These are phyloP conservation scores for Neocatenulostroma microsporum DNA, from an alignment of 2,329 filamentous ascomycete genomes.

Conservation along the genomic window DNA sequence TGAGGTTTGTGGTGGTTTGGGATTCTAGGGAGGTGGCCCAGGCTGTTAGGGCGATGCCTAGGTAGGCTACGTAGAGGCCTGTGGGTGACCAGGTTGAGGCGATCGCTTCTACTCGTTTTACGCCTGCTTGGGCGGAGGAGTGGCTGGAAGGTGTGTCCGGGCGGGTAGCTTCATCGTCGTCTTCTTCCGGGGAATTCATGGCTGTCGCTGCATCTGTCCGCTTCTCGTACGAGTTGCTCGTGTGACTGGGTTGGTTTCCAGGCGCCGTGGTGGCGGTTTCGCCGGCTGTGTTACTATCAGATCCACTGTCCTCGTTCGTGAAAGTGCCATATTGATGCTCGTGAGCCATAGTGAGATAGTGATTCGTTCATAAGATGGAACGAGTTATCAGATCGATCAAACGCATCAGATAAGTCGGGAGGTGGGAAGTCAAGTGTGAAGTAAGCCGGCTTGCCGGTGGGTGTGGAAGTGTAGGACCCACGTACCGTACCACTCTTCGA, in stretches of 20 bases:
- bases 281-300: not conserved
- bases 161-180: constrained; percentile 18
- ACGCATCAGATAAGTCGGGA: not conserved
- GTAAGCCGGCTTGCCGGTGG: not conserved
- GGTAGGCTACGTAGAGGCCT: constrained; percentile 42
- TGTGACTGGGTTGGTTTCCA: not conserved
- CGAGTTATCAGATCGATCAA: constrained; percentile 1
- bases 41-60: constrained; percentile 41
- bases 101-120: constrained; percentile 43
- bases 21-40: constrained; percentile 60
- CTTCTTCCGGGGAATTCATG: constrained; percentile 5
- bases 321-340: constrained; percentile 1
- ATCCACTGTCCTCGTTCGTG: not conserved
- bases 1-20: constrained; percentile 54
- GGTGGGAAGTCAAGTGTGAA: no score
- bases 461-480: not conserved
- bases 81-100: constrained; percentile 42
- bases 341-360: not conserved
- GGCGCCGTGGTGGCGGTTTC: not conserved
- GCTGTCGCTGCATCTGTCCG: not conserved
- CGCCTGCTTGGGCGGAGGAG: constrained; percentile 37
- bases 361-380: not conserved
- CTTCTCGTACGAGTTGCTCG: not conserved
- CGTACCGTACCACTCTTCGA: not conserved
- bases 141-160: constrained; percentile 14